Percentiles rank a stretch among this genome's conserved stretches.
Evolutionary conservation across 345 rosid genomes (phyloP).

Genomic region (Eucalyptus rudis): DNA sequence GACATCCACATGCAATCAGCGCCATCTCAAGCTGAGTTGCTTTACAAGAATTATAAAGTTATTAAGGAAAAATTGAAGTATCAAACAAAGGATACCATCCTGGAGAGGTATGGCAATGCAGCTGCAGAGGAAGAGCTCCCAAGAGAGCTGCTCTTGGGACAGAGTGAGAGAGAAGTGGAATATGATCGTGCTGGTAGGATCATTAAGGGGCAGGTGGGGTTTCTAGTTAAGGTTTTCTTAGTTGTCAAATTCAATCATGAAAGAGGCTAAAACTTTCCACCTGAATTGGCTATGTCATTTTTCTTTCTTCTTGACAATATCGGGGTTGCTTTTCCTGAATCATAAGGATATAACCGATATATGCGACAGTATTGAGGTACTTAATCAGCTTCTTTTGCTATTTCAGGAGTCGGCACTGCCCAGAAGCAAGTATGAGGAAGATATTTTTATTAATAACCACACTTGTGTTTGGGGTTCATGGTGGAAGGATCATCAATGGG

Average conservation of each 20-base stretch:
- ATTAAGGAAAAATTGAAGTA: conserved; percentile 43
- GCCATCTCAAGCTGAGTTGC: conserved; percentile 73
- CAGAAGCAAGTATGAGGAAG: conserved; percentile 57
- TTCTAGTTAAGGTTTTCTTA: neutral
- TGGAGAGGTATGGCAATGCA: conserved; percentile 60
- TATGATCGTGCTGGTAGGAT: conserved; percentile 69
- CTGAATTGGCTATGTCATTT: neutral
- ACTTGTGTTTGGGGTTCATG: conserved; percentile 87
- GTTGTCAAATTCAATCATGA: neutral
- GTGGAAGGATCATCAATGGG: conserved; percentile 91
- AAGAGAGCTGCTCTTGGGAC: conserved; percentile 61
- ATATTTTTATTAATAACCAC: conserved; percentile 46
- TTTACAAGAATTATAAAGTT: conserved; percentile 35
- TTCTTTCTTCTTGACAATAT: neutral
- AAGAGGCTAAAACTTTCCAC: neutral
- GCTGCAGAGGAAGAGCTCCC: conserved; percentile 50
- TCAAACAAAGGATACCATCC: conserved; percentile 37
- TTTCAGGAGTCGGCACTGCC: conserved; percentile 42
- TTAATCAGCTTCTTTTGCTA: neutral
- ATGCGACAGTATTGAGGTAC: neutral
- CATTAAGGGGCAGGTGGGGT: conserved; percentile 52
- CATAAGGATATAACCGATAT: neutral
- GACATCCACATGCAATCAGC: conserved; percentile 69
- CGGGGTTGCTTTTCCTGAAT: neutral
- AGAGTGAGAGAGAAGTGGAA: conserved; percentile 63